Evolutionary conservation across 2,329 filamentous ascomycete genomes (phyloP), one percentile per base, ranked within the genome.

Genomic region (Nemania bipapillata): DNA sequence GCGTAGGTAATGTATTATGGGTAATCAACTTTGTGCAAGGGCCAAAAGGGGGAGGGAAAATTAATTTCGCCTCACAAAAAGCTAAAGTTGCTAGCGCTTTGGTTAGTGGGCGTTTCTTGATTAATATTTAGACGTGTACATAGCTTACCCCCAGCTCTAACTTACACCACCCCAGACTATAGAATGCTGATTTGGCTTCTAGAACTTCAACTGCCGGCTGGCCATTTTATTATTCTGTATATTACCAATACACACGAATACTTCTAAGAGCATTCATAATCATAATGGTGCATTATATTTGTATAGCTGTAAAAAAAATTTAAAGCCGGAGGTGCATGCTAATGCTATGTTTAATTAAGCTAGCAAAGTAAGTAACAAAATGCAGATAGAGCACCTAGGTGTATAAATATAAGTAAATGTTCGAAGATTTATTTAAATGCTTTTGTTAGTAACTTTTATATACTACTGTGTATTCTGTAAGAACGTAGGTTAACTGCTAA

Each of bases 151-250:
- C 69, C 20, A 32, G 60, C 50, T 50, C 6, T 50, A 12, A 56
- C 55, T 53, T 66, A 53, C 49, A 32, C 15, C 47, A 64, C 66
- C 69, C 66, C 56, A 26, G 69, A 66, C 42, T 53, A 49, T 64
- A 24, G 45, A 57, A 68, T 61, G 40, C 63, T 55, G 35, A 62
- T 71, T 60, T 15, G 45, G 66, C 68, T 69, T 71, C 69, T 66
- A 71, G 69, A 69, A 71, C 69, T 42, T 57, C 40, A 70, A 70
- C 68, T 70, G 58, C 68, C 68, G 68, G 47, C 61, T 56, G 28
- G 24, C 53, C 35, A 63, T 55, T 35, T 15, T 26, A 28, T 55
- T 64, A 35, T 22, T n/a, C n/a, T n/a, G n/a, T n/a, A n/a, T n/a
- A n/a, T n/a, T n/a, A n/a, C n/a, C n/a, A n/a, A n/a, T n/a, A n/a